Evolutionary conservation across 2,329 filamentous ascomycete genomes (phyloP), one percentile per base, ranked within the genome.

Genomic region (Aureobasidium sp.): DNA sequence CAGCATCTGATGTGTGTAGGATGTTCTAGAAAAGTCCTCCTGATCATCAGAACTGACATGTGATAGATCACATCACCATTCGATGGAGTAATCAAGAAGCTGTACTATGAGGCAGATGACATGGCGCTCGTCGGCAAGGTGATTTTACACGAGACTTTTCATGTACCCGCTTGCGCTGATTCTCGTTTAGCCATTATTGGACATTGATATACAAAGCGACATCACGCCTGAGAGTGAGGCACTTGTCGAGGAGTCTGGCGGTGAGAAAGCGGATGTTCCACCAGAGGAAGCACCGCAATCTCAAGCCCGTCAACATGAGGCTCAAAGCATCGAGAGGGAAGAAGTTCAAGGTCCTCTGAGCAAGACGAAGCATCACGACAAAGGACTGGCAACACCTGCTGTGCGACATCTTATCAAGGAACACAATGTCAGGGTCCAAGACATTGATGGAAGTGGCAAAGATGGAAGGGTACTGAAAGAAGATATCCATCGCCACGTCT

Each of bases 31-130:
- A 26, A 15, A 27, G 4, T 52, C 34, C 37, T 20, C 12, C 10
- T 36, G 51, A 55, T 43, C n/a, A 48, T 64, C 32, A 10, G 9
- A 9, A 51, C 46, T 60, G 26, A 50, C 29, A 26, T 60, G 57
- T 51, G 46, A 39, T 55, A 97, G 82, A 99, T 99, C 69, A 97
- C 94, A 43, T 97, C 92, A 70, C 87, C 94, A 60, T 99, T 96
- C 75, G 87, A 92, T 63, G 94, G 94, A 26, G 88, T 97, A 0
- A 93, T 99, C 68, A 97, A 96, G 80, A 97, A 92, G 78, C 81
- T 99, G 48, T 86, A 97, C 77, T 97, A 96, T 75, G 92, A 97
- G 66, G 87, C 92, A 36, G 94, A 96, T 67, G 94, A 97, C 68
- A 96, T 97, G 84, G 93, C 93, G 57, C 91, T 90, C 71, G 95